Conservation (phyloP, 495 filamentous ascomycete species). For the Neurospora sp. region DNA sequence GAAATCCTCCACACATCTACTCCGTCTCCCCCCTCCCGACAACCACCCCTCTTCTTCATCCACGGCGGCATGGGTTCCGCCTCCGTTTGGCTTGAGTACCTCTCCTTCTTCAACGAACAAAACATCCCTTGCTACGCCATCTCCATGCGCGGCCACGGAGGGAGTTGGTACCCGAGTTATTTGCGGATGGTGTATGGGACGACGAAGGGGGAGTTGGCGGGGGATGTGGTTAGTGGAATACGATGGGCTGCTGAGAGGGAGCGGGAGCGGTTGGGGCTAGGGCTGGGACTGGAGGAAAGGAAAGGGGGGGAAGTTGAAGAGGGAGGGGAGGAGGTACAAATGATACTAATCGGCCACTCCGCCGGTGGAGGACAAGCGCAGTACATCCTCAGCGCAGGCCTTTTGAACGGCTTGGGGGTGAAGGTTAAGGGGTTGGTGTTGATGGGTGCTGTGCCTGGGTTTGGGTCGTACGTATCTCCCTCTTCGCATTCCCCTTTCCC, state of each 20-base stretch:
- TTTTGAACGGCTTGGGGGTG: constrained; percentile 6
- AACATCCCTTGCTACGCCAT: constrained; percentile 38
- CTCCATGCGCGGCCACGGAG: constrained; percentile 40
- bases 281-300: too few relatives aligned
- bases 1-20: constrained; percentile 27
- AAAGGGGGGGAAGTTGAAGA: too few relatives aligned
- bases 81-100: constrained; percentile 36
- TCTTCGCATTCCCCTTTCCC: neutral
- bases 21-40: neutral
- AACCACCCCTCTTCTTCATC: constrained; percentile 26
- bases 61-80: constrained; percentile 42
- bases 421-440: constrained; percentile 31
- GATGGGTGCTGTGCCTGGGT: constrained; percentile 30
- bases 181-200: constrained; percentile 27
- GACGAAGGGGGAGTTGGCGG: constrained; percentile 28
- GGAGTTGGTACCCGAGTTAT: constrained; percentile 35
- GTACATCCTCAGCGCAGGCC: constrained; percentile 27
- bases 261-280: too few relatives aligned
- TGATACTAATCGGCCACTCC: constrained; percentile 39
- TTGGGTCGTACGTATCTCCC: constrained; percentile 32
- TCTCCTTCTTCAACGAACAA: constrained; percentile 28
- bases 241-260: constrained; percentile 18
- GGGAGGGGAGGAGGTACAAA: neutral
- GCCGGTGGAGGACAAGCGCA: constrained; percentile 37
- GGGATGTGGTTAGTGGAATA: constrained; percentile 32